Evolutionary conservation across 352 stramenopile species (phyloP), one percentile per base, ranked within the genome.

Genomic region (Phytophthora lateralis): DNA sequence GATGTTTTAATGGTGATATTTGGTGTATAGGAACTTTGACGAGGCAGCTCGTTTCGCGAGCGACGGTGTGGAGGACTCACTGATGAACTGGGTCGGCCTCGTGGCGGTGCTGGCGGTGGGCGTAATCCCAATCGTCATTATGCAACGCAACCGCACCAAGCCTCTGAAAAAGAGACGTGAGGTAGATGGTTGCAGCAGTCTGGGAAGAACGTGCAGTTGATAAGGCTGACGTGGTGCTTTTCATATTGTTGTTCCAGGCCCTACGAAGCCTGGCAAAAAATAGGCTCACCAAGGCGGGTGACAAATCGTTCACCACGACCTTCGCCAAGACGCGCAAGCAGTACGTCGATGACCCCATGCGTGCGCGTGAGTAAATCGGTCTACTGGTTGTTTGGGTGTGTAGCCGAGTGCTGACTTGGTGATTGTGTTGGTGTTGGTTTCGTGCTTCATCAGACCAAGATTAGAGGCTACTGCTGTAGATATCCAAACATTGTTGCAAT

Each of bases 131-230:
- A 88, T 91, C 56, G 60, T 90, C 39, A 41, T 90, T 51, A 89
- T 91, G 75, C 81, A 89, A 63, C 80, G 79, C 60, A 85, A 87
- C 69, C 80, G 80, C 62, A 83, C 73, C 47, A 90, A 90, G 60
- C 76, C 78, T 9, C 15, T 85, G 49, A 89, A 88, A 73, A 89
- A 87, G 52, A 73, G 78, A 80, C 80, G 80, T 78, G 80, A 90
- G 71, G 80, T 90, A 82, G 60, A 64, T 61, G 9, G 65, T 60
- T 57, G 15, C 43, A 63, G 24, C 15, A 61, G 14, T 29, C 46
- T 45, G 26, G 45, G 10, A 6, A 34, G 41, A 5, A 14, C 34
- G 29, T n/a, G 41, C 34, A 45, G 14, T 48, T 10, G 26, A 24
- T 48, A 18, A 55, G 32, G 20, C 32, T 62, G 5, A 55, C 18